Evolutionary conservation across 2,329 filamentous ascomycete species (phyloP).

Genomic region (Sporothrix variecibatus): DNA sequence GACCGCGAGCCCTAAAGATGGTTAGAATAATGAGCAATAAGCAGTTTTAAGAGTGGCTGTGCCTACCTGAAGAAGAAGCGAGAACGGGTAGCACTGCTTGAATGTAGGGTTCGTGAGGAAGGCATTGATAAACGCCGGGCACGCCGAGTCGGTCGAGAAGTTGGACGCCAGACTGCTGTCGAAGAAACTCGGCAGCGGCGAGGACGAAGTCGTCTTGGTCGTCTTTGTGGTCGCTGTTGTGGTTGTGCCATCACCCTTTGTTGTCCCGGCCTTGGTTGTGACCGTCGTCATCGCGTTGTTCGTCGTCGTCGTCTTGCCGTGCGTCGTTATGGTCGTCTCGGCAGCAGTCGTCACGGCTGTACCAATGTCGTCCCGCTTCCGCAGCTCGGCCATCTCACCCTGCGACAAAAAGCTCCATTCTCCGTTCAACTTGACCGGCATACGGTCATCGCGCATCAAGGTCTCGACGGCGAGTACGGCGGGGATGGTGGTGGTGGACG

Average conservation of each 20-base stretch:
- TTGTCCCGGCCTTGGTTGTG: conserved; percentile 19
- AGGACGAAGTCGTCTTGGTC: conserved; percentile 37
- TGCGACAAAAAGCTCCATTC: conserved; percentile 43
- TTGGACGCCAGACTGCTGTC: conserved; percentile 65
- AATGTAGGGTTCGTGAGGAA: conserved; percentile 70
- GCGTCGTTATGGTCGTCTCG: conserved; percentile 22
- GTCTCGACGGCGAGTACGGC: conserved; percentile 35
- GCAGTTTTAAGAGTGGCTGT: conserved; percentile 34
- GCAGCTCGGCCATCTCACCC: conserved; percentile 37
- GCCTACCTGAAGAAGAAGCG: conserved; percentile 79
- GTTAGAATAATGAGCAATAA: conserved; percentile 31
- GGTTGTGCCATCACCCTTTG: conserved; percentile 25
- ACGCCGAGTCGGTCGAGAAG: conserved; percentile 58
- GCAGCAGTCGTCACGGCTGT: conserved; percentile 24
- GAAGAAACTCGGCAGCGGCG: conserved; percentile 63
- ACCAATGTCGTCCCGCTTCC: conserved; percentile 28
- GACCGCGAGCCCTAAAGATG: conserved; percentile 68
- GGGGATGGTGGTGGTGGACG: conserved; percentile 29
- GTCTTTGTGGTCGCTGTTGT: conserved; percentile 33
- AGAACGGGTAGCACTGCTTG: conserved; percentile 76
- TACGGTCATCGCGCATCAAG: conserved; percentile 42
- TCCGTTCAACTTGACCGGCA: conserved; percentile 39
- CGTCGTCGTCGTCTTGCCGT: conserved; percentile 28
- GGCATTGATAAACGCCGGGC: conserved; percentile 66
- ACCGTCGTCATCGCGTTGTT: conserved; percentile 26